Base-by-base conservation (phyloP, 2,329 filamentous ascomycete species). In the Endoconidiophora laricicola region DNA sequence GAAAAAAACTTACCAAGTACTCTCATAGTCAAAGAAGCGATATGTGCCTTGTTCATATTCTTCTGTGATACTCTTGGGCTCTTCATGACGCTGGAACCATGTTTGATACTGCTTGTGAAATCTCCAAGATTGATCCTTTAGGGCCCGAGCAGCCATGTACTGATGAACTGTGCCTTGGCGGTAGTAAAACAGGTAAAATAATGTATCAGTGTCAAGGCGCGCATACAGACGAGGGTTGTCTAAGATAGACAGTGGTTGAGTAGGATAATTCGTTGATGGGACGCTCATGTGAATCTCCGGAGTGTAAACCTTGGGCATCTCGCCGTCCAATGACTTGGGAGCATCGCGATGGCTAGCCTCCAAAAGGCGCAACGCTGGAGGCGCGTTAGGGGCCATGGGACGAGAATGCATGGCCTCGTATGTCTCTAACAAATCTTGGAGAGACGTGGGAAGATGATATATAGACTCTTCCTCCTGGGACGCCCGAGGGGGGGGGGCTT, bases 51-150 rank as follows among this genome's bases (percentile, higher is more conserved):
- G 91, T 68, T 98, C 91, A 62, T 86, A 96, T 67, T 98, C 91
- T 65, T 98, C 91, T 0, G 91, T 96, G 61, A 98, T 98, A 58
- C 81, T 88, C 72, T 98, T 98, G 16, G 91, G 91, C 69, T 98
- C 91, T 62, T 98, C 91, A 58, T 98, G 91, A 47, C 91, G 77
- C 66, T 98, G 91, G 61, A 98, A 98, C 91, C 91, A 98, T 1
- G 91, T 98, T 65, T 94, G 91, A 62, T 98, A 98, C 65, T 96
- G 91, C 71, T 98, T 98, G 69, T 98, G 91, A 64, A 98, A 98
- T 51, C 91, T 78, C 91, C 91, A 98, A 65, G 88, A 95, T 66
- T 98, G 91, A 57, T 90, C 85, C 68, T 98, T 98, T 48, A 98
- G 70, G n/a, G 91, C 86, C 66, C 94, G 94, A 12, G 91, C 91